phyloP scores from a whole-genome alignment of 1,284 basidiomycete species.

The Amylostereum chailletii region DNA sequence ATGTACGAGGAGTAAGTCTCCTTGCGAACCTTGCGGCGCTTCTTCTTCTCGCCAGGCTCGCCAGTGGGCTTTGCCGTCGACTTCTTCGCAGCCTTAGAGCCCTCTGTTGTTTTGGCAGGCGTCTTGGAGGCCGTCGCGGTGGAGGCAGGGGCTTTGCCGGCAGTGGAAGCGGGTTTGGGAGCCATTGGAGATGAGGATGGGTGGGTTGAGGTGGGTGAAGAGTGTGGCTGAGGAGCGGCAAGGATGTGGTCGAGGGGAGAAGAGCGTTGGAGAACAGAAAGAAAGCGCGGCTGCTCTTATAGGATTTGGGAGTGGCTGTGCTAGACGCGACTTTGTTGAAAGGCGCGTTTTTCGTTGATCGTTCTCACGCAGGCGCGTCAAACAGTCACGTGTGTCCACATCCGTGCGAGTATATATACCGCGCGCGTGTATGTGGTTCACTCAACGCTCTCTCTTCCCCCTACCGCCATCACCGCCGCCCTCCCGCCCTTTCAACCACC shows the following conservation, averaged over 20 bases:
- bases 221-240: constrained; percentile 6
- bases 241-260: constrained; percentile 11
- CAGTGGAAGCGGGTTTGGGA: constrained; percentile 76
- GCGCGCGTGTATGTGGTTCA: background rate
- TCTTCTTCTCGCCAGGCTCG: constrained; percentile 80
- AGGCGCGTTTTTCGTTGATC: constrained; percentile 13
- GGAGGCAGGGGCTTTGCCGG: constrained; percentile 77
- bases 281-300: constrained; percentile 7
- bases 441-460: constrained; percentile 2
- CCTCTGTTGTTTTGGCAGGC: constrained; percentile 65
- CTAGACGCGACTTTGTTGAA: constrained; percentile 5
- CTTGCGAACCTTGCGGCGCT: constrained; percentile 81
- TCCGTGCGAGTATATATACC: too few relatives aligned
- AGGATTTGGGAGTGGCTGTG: constrained; percentile 13
- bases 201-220: background rate
- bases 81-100: constrained; percentile 78
- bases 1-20: constrained; percentile 94
- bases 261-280: constrained; percentile 6
- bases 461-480: background rate
- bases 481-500: constrained; percentile 5
- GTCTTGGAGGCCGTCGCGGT: constrained; percentile 65
- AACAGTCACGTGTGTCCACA: too few relatives aligned
- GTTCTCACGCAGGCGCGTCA: background rate
- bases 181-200: constrained; percentile 38
- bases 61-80: constrained; percentile 55